Percentiles rank a stretch among this genome's conserved stretches.
phyloP scores from a whole-genome alignment of 371 early-diverging fungal species.

The Mortierella polycephala region DNA sequence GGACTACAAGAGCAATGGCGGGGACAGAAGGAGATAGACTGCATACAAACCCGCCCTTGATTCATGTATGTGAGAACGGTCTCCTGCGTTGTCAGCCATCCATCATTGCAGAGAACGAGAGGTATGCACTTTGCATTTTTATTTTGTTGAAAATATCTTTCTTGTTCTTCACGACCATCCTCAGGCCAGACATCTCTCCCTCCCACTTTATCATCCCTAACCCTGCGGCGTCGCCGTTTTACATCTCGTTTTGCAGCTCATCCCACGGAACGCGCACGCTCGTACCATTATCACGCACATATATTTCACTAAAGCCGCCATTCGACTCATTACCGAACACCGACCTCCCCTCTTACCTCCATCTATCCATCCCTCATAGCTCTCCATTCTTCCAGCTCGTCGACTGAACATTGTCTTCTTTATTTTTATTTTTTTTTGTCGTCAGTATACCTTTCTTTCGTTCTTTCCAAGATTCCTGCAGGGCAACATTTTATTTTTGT shows the following conservation, averaged over 20 bases:
- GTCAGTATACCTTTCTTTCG: no score
- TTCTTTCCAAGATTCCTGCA: neutral
- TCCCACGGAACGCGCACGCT: neutral
- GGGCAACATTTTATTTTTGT: neutral
- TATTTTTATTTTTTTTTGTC: neutral
- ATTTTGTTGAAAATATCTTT: no score
- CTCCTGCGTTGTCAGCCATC: no score
- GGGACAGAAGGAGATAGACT: no score
- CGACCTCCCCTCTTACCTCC: neutral
- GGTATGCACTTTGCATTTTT: no score
- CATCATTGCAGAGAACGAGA: no score
- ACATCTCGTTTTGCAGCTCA: neutral
- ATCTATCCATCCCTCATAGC: neutral
- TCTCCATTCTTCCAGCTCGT: no score
- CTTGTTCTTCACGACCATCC: neutral
- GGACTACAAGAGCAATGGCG: no score
- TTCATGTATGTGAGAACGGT: no score
- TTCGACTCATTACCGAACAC: neutral
- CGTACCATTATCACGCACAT: constrained; percentile 1
- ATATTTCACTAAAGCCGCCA: neutral
- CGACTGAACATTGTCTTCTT: neutral
- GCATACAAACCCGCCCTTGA: no score
- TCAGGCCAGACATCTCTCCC: neutral
- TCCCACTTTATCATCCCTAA: neutral
- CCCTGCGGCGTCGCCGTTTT: neutral